Conservation (phyloP, 1,139 yeast genomes). For the Petasospora fabianii region DNA sequence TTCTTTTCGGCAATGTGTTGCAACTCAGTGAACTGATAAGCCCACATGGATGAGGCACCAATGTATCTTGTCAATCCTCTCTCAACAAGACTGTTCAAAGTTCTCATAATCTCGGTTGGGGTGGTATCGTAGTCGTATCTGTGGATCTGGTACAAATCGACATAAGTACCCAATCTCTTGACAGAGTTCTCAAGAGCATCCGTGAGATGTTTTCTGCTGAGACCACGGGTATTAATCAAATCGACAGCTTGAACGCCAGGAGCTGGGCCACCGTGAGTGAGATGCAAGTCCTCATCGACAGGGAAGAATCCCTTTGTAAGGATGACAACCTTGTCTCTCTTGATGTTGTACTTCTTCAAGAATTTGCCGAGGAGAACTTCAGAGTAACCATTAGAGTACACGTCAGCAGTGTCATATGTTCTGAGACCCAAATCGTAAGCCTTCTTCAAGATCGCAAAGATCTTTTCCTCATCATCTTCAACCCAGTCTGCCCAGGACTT, state of each 20-base stretch:
- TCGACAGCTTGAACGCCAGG: constrained; percentile 26
- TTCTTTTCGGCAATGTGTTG: constrained; percentile 49
- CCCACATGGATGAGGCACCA: constrained; percentile 58
- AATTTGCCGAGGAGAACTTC: constrained; percentile 18
- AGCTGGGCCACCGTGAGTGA: constrained; percentile 16
- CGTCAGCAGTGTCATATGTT: constrained; percentile 31
- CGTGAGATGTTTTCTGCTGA: constrained; percentile 52
- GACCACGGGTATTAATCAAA: constrained; percentile 38
- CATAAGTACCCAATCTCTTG: constrained; percentile 49
- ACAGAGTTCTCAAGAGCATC: constrained; percentile 48
- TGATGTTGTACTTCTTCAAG: constrained; percentile 18
- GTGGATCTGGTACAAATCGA: constrained; percentile 47
- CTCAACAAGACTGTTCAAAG: constrained; percentile 49
- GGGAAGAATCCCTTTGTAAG: constrained; percentile 39
- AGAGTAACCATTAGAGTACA: constrained; percentile 17
- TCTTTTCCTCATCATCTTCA: constrained; percentile 39
- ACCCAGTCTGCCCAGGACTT: constrained; percentile 50
- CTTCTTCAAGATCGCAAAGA: constrained; percentile 40
- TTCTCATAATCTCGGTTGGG: constrained; percentile 49
- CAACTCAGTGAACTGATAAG: constrained; percentile 44
- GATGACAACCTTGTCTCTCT: constrained; percentile 34
- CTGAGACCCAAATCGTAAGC: constrained; percentile 51
- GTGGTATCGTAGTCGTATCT: constrained; percentile 43
- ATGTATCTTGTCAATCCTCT: constrained; percentile 48
- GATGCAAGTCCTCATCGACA: constrained; percentile 30